A percentile compares a stretch with the other conserved stretches of the same genome.
These are phyloP conservation scores for Nevesoporus exiguus DNA, from an alignment of 768 basidiomycete genomes.

Conservation along the genomic window DNA sequence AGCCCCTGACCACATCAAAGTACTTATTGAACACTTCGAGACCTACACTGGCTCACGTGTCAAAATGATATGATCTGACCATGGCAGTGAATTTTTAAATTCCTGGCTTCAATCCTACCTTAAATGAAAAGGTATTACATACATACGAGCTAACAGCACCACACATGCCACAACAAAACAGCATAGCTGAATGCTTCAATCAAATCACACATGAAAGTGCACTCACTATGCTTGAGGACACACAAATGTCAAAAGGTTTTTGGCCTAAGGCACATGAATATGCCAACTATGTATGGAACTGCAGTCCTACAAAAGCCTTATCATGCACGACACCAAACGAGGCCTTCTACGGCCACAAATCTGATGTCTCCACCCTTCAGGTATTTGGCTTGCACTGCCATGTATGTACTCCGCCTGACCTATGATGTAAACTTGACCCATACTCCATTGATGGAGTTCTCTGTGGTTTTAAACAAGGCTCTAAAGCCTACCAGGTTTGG, in stretches of 20 bases:
- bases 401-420: slow-evolving; percentile 2
- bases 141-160: neutral
- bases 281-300: slow-evolving; percentile 2
- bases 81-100: neutral
- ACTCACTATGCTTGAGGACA: slow-evolving; percentile 23
- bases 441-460: slow-evolving; percentile 6
- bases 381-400: slow-evolving; percentile 21
- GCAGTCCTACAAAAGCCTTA: slow-evolving; percentile 4
- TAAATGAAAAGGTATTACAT: neutral
- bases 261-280: slow-evolving; percentile 20
- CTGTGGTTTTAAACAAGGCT: neutral
- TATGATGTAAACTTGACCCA: neutral
- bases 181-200: slow-evolving; percentile 15
- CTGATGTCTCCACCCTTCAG: slow-evolving; percentile 17
- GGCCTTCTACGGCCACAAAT: slow-evolving; percentile 20
- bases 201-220: slow-evolving; percentile 24
- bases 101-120: neutral
- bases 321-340: slow-evolving; percentile 17
- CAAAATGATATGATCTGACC: neutral
- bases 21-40: neutral
- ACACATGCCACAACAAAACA: neutral
- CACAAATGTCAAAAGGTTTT: slow-evolving; percentile 15
- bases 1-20: neutral
- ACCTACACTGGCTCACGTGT: neutral
- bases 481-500: slow-evolving; percentile 11